These are phyloP conservation scores for Cinnamomum chago DNA, from an alignment of 164 flowering plant genomes.

Conservation along the genomic window DNA sequence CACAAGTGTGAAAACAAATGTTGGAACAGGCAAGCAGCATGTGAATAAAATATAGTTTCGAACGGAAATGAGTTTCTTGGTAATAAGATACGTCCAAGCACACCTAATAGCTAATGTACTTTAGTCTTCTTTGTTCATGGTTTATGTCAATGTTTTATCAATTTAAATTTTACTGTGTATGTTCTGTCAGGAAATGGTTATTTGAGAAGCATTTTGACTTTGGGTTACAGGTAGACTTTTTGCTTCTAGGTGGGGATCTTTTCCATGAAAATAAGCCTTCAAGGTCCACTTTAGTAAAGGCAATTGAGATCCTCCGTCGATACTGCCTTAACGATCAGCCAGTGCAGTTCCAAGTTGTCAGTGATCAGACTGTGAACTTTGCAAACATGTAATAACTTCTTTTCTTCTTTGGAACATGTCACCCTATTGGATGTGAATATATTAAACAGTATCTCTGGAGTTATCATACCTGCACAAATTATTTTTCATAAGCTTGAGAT, in stretches of 20 bases:
- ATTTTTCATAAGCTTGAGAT: too few relatives aligned
- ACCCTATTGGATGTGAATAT: neutral
- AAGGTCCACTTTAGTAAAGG: conserved; percentile 77
- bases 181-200: neutral
- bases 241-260: conserved; percentile 97
- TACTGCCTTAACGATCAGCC: conserved; percentile 86
- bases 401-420: neutral
- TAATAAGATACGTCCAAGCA: neutral
- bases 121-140: neutral
- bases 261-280: conserved; percentile 99
- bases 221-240: conserved; percentile 73
- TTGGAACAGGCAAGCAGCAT: neutral
- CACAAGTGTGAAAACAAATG: neutral
- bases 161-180: too few relatives aligned
- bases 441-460: neutral
- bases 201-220: conserved; percentile 9
- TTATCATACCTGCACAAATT: neutral
- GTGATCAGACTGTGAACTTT: conserved; percentile 94
- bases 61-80: neutral
- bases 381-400: conserved; percentile 50
- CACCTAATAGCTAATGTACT: neutral
- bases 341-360: conserved; percentile 96
- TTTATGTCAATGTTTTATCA: neutral
- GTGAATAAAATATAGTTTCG: too few relatives aligned
- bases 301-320: conserved; percentile 91